Evolutionary conservation across 257 asterid species (phyloP).

Genomic region (Paulownia fortunei): DNA sequence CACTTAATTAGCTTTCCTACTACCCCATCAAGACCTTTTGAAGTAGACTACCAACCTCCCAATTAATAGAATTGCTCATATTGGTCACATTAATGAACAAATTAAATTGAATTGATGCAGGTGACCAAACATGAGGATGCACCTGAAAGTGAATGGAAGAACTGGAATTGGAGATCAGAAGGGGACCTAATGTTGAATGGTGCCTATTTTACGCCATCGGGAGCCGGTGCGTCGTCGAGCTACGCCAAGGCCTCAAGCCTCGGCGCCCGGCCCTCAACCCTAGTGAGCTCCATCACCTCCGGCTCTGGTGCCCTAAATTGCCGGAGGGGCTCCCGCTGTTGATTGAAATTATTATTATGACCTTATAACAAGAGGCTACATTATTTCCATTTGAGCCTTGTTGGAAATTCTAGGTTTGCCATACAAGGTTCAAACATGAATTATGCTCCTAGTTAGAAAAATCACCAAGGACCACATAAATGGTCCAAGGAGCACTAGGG

Average conservation of each 20-base stretch:
- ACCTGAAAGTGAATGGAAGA: conserved; percentile 67
- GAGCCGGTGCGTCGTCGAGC: conserved; percentile 60
- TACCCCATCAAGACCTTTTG: conserved; percentile 1
- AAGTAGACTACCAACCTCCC: conserved; percentile 18
- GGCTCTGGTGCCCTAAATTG: conserved; percentile 55
- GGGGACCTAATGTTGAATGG: conserved; percentile 89
- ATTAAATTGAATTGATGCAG: conserved; percentile 32
- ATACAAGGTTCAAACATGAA: conserved; percentile 27
- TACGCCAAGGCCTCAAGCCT: conserved; percentile 66
- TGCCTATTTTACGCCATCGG: conserved; percentile 71
- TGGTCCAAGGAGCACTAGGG: conserved; percentile 44
- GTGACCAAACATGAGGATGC: conserved; percentile 83
- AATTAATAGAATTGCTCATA: background rate
- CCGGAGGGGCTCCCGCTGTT: conserved; percentile 48
- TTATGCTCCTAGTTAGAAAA: conserved; percentile 36
- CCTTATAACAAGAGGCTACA: conserved; percentile 24
- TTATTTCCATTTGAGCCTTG: conserved; percentile 37
- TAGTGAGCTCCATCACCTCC: conserved; percentile 50
- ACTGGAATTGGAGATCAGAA: conserved; percentile 87
- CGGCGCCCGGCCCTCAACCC: conserved; percentile 56
- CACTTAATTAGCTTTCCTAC: background rate
- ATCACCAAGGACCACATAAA: conserved; percentile 21
- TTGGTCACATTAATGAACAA: background rate
- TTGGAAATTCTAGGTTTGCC: conserved; percentile 15
- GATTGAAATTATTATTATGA: conserved; percentile 23